These are phyloP conservation scores for Venturiaceae sp. DNA, from an alignment of 2,329 filamentous ascomycete genomes.

Conservation along the genomic window DNA sequence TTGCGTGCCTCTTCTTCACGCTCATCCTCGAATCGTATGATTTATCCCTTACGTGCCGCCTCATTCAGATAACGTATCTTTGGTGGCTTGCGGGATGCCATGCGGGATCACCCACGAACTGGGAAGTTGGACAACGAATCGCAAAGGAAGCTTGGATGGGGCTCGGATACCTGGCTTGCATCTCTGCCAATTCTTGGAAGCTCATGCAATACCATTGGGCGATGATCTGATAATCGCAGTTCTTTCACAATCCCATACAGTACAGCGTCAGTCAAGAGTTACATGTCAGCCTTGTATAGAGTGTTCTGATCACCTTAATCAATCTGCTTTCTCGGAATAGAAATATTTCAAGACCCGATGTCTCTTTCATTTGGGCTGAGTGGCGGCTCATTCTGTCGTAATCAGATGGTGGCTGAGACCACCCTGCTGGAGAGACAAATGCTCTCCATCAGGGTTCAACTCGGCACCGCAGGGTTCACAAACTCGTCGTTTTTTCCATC, in stretches of 20 bases:
- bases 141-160: background rate
- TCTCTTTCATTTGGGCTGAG: too few relatives aligned
- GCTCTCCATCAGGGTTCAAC: background rate
- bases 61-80: background rate
- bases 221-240: background rate
- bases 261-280: background rate
- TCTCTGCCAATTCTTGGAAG: too few relatives aligned
- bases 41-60: background rate
- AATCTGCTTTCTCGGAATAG: background rate
- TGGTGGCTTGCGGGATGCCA: background rate
- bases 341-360: background rate
- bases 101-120: background rate
- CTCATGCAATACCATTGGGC: too few relatives aligned
- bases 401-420: background rate
- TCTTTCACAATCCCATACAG: background rate
- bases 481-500: too few relatives aligned
- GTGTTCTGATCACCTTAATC: background rate
- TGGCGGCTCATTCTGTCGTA: background rate
- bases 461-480: too few relatives aligned
- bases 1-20: background rate
- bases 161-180: background rate
- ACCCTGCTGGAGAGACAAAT: too few relatives aligned
- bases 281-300: background rate
- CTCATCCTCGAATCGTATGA: too few relatives aligned
- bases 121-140: background rate